Base-by-base conservation (phyloP, 1,284 basidiomycete genomes). In the Cutaneotrichosporon dermatis region DNA sequence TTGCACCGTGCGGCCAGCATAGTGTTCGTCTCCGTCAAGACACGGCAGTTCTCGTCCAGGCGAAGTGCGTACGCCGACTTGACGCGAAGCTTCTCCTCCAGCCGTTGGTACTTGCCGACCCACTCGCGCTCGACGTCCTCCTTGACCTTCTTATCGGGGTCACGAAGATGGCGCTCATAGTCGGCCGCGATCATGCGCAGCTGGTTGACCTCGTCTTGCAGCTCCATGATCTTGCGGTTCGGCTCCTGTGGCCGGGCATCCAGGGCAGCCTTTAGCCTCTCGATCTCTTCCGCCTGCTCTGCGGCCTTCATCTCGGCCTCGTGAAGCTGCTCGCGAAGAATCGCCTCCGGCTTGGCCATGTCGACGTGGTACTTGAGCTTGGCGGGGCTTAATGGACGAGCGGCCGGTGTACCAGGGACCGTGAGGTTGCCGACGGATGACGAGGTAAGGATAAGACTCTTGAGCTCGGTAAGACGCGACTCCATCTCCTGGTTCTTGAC, bases 61-160 rank as follows among this genome's bases (percentile, higher is more conserved):
- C 72, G 62, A 54, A 72, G 69, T 1, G 74, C 74, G 74, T 74
- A 77, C 44, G 74, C 73, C 52, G 60, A 64, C 65, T 77, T 77
- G 63, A 65, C 68, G 70, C 86, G 84, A 15, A 85, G 73, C 65
- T 80, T 80, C 66, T 78, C 81, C 58, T 81, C 78, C 71, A 90
- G 84, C 34, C 81, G 82, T 37, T 85, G 83, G 0, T 92, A 72
- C 72, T 83, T 85, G 3, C 61, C 80, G 6, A 76, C 69, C 86
- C 87, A 92, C 72, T 93, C 89, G 63, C 80, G 83, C 78, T 91
- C 89, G 4, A 91, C 87, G 57, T 91, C 88, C 71, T 90, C 89
- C 44, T 85, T 82, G 2, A 89, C 86, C 49, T 85, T 85, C 25
- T 85, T 80, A 51, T 87, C 75, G 2, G 88, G 88, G 66, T 88